These are phyloP conservation scores for Fusarium sp. DNA, from an alignment of 2,329 filamentous ascomycete genomes.

Conservation along the genomic window DNA sequence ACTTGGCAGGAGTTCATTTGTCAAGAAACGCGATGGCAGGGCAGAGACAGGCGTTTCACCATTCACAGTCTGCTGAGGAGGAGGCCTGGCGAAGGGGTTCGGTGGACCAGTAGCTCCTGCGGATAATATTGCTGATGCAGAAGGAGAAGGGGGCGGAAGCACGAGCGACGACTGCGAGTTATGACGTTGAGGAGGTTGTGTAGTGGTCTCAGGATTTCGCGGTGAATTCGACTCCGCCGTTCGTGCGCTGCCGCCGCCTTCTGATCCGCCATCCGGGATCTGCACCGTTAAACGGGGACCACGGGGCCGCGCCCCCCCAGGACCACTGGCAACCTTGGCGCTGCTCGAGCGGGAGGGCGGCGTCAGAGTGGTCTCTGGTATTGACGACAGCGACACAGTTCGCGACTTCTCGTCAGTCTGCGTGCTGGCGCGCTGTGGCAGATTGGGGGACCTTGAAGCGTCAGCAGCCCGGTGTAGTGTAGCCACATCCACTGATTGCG, in stretches of 20 bases:
- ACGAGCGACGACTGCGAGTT: conserved; percentile 75
- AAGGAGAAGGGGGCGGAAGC: conserved; percentile 91
- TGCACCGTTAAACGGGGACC: conserved; percentile 86
- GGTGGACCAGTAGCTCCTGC: conserved; percentile 92
- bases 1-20: conserved; percentile 85
- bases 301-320: conserved; percentile 76
- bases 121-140: conserved; percentile 83
- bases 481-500: conserved; percentile 72
- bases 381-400: conserved; percentile 65
- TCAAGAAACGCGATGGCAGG: conserved; percentile 89
- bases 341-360: conserved; percentile 84
- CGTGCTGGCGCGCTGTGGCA: conserved; percentile 60
- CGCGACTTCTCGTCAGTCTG: conserved; percentile 58
- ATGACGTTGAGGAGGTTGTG: conserved; percentile 61
- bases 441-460: conserved; percentile 63
- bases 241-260: conserved; percentile 68
- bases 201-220: conserved; percentile 66
- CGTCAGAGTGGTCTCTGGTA: conserved; percentile 70
- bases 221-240: conserved; percentile 76
- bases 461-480: conserved; percentile 61
- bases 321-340: conserved; percentile 61
- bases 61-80: conserved; percentile 72
- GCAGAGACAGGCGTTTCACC: conserved; percentile 85
- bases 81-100: conserved; percentile 92
- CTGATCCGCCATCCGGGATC: conserved; percentile 90